Conservation (phyloP, 2,329 filamentous ascomycete species). For the Stachybotrys chartarum region DNA sequence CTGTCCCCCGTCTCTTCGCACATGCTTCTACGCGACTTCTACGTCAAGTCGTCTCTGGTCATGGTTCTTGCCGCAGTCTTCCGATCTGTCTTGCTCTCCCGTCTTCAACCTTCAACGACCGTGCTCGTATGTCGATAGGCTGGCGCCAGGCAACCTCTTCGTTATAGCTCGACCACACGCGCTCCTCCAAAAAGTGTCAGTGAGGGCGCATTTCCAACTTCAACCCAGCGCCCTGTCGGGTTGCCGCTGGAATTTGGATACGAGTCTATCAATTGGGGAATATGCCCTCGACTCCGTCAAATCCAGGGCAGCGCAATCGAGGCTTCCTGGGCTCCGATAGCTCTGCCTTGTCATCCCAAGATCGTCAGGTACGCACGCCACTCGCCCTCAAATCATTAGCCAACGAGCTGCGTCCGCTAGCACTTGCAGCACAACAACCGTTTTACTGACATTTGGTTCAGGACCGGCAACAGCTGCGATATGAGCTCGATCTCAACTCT, state of each 20-base stretch:
- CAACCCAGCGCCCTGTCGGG: background rate
- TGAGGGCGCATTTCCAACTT: background rate
- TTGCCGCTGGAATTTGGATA: constrained; percentile 3
- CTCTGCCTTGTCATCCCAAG: constrained; percentile 40
- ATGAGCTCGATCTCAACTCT: constrained; percentile 46
- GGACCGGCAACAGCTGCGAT: constrained; percentile 44
- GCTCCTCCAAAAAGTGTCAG: no score
- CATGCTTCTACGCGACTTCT: background rate
- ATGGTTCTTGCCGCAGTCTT: background rate
- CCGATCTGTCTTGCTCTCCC: background rate
- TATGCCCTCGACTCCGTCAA: constrained; percentile 21
- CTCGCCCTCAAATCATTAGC: background rate
- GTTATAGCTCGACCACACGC: background rate
- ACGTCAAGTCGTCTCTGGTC: background rate
- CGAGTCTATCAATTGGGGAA: background rate
- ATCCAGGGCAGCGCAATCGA: constrained; percentile 31
- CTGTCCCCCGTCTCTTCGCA: background rate
- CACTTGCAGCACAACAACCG: background rate
- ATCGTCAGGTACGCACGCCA: constrained; percentile 33
- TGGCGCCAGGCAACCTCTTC: background rate
- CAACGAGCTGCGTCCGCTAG: background rate
- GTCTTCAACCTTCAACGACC: no score
- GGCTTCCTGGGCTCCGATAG: constrained; percentile 44
- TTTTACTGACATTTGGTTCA: constrained; percentile 11
- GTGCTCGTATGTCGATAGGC: no score